Percentiles rank a stretch among this genome's conserved stretches.
Evolutionary conservation across 208 protist genomes (phyloP).

Genomic region (Leishmania major): DNA sequence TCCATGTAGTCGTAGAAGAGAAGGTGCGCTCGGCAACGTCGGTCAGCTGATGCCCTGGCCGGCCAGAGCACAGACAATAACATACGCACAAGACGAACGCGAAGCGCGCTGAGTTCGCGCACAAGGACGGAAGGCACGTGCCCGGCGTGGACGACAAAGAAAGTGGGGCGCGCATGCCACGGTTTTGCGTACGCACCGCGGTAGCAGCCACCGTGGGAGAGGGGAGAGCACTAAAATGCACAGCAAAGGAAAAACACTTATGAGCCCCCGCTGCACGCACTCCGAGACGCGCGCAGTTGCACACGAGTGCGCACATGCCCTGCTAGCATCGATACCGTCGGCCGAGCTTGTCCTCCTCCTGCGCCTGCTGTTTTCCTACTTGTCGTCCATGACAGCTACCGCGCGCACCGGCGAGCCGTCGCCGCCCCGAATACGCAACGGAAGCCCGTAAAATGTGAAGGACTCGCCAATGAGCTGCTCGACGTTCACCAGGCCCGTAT

Average conservation of each 20-base stretch:
- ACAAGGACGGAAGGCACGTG: neutral
- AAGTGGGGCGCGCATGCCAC: neutral
- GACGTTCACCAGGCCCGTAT: constrained; percentile 51
- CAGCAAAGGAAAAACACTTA: neutral
- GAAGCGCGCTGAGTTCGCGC: neutral
- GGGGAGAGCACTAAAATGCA: no score
- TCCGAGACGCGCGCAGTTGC: no score
- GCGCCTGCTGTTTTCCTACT: neutral
- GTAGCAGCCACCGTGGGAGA: neutral
- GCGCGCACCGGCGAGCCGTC: constrained; percentile 57
- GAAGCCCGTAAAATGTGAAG: constrained; percentile 49
- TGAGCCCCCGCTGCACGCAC: neutral
- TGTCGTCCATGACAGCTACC: constrained; percentile 33
- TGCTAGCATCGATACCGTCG: neutral
- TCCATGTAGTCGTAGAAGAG: neutral
- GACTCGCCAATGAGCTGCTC: constrained; percentile 21
- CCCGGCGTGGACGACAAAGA: neutral
- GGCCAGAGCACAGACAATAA: neutral
- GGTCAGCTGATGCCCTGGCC: neutral
- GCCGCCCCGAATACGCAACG: constrained; percentile 40
- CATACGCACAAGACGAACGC: neutral
- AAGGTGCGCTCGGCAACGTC: neutral
- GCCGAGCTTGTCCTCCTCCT: neutral
- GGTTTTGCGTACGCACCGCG: neutral
- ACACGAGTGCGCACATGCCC: neutral